phyloP scores from a whole-genome alignment of 2,329 filamentous ascomycete species.

The Sarocladiaceae sp. region DNA sequence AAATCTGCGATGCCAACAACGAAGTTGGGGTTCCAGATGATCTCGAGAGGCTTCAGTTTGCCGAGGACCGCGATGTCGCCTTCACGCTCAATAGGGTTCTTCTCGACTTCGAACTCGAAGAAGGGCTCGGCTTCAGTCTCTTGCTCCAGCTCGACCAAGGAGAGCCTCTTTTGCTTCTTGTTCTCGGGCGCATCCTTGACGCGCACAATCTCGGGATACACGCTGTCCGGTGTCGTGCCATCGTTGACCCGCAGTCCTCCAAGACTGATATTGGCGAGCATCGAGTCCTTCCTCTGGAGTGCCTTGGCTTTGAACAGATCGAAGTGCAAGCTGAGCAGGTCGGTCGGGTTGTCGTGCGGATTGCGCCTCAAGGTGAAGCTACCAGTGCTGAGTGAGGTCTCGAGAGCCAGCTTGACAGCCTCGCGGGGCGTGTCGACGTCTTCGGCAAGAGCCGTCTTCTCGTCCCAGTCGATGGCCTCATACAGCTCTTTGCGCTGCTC shows the following conservation, averaged over 20 bases:
- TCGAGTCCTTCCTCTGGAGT: conserved; percentile 84
- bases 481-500: conserved; percentile 96
- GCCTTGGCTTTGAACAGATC: conserved; percentile 92
- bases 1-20: conserved; percentile 89
- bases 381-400: conserved; percentile 89
- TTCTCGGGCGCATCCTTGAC: conserved; percentile 78
- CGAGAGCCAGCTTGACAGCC: conserved; percentile 86
- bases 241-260: conserved; percentile 93
- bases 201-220: conserved; percentile 92
- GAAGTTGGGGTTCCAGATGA: conserved; percentile 96
- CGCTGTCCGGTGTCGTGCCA: conserved; percentile 83
- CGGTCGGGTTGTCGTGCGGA: conserved; percentile 53
- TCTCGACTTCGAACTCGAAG: conserved; percentile 88
- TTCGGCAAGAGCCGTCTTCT: conserved; percentile 85
- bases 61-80: conserved; percentile 87
- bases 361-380: conserved; percentile 92
- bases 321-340: conserved; percentile 88
- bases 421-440: conserved; percentile 87
- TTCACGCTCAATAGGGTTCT: conserved; percentile 89
- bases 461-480: conserved; percentile 96
- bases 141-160: conserved; percentile 50
- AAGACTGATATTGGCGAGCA: conserved; percentile 82
- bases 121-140: conserved; percentile 63
- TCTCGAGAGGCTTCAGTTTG: conserved; percentile 91
- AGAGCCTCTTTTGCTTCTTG: conserved; percentile 42